A percentile compares a stretch with the other conserved stretches of the same genome.
Conservation (phyloP, 192 early-diverging fungal genomes). For the Coemansia sp. region DNA sequence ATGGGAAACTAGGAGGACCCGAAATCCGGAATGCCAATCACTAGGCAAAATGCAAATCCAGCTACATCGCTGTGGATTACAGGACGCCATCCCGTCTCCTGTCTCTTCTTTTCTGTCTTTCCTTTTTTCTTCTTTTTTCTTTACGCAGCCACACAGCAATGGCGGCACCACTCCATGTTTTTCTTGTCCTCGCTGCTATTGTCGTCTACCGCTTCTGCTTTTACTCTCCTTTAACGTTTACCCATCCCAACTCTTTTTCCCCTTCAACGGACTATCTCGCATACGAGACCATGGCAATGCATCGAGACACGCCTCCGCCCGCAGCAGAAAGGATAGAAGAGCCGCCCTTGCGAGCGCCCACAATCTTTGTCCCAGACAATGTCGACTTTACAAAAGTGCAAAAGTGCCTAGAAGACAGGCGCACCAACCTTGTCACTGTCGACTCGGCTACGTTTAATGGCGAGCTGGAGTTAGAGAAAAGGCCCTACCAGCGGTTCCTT, state of each 20-base stretch:
- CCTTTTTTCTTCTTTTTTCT: neutral
- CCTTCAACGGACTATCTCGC: neutral
- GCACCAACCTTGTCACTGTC: neutral
- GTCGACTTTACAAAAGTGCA: neutral
- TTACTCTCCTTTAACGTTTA: neutral
- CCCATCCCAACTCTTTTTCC: neutral
- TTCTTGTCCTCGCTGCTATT: neutral
- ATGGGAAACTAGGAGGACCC: neutral
- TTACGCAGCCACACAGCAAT: constrained; percentile 3
- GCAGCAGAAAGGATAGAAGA: neutral
- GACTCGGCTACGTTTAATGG: neutral
- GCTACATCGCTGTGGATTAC: neutral
- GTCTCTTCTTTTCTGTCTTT: neutral
- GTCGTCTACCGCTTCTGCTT: neutral
- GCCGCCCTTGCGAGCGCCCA: neutral
- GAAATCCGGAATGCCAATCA: neutral
- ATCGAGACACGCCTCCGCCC: neutral
- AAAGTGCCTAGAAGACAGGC: constrained; percentile 3
- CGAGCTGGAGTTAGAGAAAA: neutral
- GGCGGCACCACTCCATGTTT: neutral
- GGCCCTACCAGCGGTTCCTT: neutral
- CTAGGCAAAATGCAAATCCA: too few relatives aligned
- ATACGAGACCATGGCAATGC: neutral
- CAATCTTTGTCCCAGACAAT: neutral
- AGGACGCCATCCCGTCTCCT: neutral